Conservation (phyloP, 495 filamentous ascomycete genomes). For the Lasiosphaeria miniovina region DNA sequence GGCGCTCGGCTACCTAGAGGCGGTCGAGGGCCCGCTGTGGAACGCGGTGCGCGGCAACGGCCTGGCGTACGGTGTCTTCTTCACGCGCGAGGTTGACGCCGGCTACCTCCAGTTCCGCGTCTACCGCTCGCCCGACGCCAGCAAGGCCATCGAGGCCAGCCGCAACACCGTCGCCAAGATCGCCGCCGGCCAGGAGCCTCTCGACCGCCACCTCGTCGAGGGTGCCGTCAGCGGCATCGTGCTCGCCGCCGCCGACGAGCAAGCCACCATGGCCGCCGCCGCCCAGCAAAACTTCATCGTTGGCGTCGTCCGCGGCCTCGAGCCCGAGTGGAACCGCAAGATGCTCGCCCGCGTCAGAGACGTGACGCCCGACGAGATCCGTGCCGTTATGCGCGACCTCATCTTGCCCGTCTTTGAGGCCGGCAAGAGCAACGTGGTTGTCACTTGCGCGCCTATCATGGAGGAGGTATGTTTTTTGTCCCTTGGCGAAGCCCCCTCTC, state of each 20-base stretch:
- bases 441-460: conserved; percentile 86
- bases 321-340: conserved; percentile 72
- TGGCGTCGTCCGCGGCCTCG: conserved; percentile 71
- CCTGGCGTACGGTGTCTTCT: conserved; percentile 81
- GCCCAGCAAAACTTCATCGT: conserved; percentile 78
- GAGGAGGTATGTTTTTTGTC: conserved; percentile 62
- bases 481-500: not conserved
- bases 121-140: conserved; percentile 85
- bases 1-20: conserved; percentile 84
- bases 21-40: conserved; percentile 93
- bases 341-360: conserved; percentile 73
- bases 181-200: conserved; percentile 53
- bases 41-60: conserved; percentile 86
- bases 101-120: conserved; percentile 79
- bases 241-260: conserved; percentile 77
- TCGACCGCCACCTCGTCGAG: conserved; percentile 82
- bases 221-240: conserved; percentile 88
- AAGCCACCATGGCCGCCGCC: conserved; percentile 75
- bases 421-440: conserved; percentile 72
- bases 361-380: conserved; percentile 75
- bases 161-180: conserved; percentile 61
- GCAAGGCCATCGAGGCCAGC: conserved; percentile 77
- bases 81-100: conserved; percentile 68
- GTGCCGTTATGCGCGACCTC: conserved; percentile 66
- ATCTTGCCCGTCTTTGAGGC: conserved; percentile 77